phyloP scores from a whole-genome alignment of 441 rosid genomes.

The Adansonia grandidieri region DNA sequence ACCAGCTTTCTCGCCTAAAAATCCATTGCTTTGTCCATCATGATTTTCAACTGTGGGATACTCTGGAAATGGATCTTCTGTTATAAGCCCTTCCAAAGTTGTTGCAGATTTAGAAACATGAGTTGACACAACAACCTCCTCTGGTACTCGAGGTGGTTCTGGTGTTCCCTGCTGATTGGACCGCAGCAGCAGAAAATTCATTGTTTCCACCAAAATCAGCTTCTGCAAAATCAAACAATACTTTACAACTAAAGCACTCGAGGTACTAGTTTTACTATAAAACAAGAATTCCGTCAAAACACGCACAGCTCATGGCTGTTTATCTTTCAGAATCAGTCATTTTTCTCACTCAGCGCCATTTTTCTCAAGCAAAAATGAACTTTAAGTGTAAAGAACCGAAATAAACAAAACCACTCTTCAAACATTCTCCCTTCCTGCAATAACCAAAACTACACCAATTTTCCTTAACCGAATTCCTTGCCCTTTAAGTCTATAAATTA shows the following conservation, averaged over 20 bases:
- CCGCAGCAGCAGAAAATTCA: slow-evolving; percentile 85
- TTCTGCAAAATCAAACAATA: slow-evolving; percentile 29
- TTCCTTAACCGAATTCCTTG: slow-evolving; percentile 10
- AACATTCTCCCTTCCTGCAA: neutral
- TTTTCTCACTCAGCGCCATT: slow-evolving; percentile 1
- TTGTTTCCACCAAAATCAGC: slow-evolving; percentile 36
- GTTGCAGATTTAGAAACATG: slow-evolving; percentile 39
- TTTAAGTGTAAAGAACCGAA: neutral
- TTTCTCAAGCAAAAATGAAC: neutral
- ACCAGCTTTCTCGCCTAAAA: slow-evolving; percentile 44
- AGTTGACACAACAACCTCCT: slow-evolving; percentile 42
- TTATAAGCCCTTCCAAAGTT: slow-evolving; percentile 68
- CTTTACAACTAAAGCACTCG: neutral
- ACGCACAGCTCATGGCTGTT: neutral
- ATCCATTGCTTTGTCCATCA: slow-evolving; percentile 40
- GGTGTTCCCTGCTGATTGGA: slow-evolving; percentile 47
- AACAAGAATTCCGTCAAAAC: neutral
- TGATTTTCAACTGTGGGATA: slow-evolving; percentile 46
- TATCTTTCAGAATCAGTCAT: slow-evolving; percentile 11
- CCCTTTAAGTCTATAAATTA: neutral
- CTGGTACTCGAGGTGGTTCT: slow-evolving; percentile 56
- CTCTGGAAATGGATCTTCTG: slow-evolving; percentile 62
- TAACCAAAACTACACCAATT: slow-evolving; percentile 1
- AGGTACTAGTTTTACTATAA: slow-evolving; percentile 9
- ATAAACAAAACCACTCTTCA: slow-evolving; percentile 1